phyloP scores from a whole-genome alignment of 495 filamentous ascomycete genomes.

The Aspergillus affinis region DNA sequence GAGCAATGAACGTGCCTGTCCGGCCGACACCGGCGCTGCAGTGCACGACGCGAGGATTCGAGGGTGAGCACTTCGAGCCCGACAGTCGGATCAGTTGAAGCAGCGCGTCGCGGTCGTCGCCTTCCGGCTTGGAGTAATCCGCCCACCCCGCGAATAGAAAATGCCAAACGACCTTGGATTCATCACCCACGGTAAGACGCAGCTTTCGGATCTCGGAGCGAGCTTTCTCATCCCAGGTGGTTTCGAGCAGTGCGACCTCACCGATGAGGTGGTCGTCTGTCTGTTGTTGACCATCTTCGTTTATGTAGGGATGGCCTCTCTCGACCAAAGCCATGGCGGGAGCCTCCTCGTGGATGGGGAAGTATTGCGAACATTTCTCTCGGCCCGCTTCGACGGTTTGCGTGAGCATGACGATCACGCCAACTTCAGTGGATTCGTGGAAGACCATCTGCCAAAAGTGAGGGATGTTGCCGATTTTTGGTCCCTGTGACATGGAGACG shows the following conservation, averaged over 20 bases:
- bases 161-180: constrained; percentile 78
- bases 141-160: constrained; percentile 92
- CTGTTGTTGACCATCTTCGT: constrained; percentile 25
- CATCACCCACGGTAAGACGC: constrained; percentile 52
- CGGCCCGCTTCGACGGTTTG: constrained; percentile 77
- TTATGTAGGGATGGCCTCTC: constrained; percentile 36
- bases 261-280: constrained; percentile 25
- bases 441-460: constrained; percentile 98
- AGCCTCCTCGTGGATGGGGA: constrained; percentile 60
- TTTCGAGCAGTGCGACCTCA: constrained; percentile 50
- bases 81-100: constrained; percentile 77
- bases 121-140: constrained; percentile 84
- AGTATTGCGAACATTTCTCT: constrained; percentile 94
- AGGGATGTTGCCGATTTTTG: constrained; percentile 64
- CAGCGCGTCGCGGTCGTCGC: constrained; percentile 74
- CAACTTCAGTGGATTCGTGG: constrained; percentile 74
- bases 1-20: constrained; percentile 90
- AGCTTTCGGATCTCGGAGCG: constrained; percentile 58
- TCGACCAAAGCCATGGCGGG: constrained; percentile 62
- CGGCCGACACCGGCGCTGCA: constrained; percentile 94
- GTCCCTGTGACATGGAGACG: constrained; percentile 56
- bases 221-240: constrained; percentile 44
- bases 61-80: constrained; percentile 62
- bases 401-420: constrained; percentile 94
- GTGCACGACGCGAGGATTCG: constrained; percentile 85